Conservation (phyloP, 2,329 filamentous ascomycete species). For the Colletotrichum simmondsii region DNA sequence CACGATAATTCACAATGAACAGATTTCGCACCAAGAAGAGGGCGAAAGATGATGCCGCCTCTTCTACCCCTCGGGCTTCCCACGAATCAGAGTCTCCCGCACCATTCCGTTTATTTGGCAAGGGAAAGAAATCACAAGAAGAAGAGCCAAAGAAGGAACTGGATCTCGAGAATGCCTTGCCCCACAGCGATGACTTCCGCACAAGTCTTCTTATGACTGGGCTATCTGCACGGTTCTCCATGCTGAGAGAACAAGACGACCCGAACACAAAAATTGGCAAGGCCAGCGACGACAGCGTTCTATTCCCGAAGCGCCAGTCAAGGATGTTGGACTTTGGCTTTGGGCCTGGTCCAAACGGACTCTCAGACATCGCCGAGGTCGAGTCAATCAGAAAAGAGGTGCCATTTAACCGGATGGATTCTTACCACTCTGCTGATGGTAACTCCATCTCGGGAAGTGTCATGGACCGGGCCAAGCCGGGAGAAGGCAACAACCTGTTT, state of each 20-base stretch:
- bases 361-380: constrained; percentile 91
- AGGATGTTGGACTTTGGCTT: constrained; percentile 77
- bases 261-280: constrained; percentile 90
- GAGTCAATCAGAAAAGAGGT: constrained; percentile 78
- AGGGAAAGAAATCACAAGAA: constrained; percentile 63
- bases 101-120: constrained; percentile 66
- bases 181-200: constrained; percentile 88
- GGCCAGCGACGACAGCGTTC: constrained; percentile 92
- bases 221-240: constrained; percentile 93
- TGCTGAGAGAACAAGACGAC: constrained; percentile 95
- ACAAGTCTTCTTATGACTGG: constrained; percentile 97
- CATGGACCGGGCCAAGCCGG: constrained; percentile 85
- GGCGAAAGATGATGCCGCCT: constrained; percentile 64
- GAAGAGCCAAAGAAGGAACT: constrained; percentile 73
- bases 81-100: constrained; percentile 65
- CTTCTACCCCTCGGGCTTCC: constrained; percentile 55
- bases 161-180: constrained; percentile 79
- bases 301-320: constrained; percentile 85
- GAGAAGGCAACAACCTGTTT: constrained; percentile 92
- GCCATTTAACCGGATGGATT: constrained; percentile 68
- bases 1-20: constrained; percentile 68
- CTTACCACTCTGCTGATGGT: constrained; percentile 75
- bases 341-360: constrained; percentile 51
- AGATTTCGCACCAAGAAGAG: constrained; percentile 81
- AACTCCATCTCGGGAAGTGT: constrained; percentile 74